Conservation (phyloP, 208 protist species). For the Naegleria fowleri region DNA sequence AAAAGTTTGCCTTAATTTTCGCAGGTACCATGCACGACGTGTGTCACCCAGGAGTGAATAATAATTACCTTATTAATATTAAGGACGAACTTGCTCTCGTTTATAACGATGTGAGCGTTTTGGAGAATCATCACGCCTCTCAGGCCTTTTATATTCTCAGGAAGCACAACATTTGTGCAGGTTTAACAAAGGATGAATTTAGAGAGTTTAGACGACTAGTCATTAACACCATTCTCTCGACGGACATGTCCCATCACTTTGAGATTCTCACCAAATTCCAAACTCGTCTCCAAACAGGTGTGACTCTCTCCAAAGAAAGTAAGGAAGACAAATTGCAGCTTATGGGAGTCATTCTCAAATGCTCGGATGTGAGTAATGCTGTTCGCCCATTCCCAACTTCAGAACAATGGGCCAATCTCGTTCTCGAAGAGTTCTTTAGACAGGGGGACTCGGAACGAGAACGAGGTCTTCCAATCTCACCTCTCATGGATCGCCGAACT, state of each 20-base stretch:
- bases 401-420: constrained; percentile 7
- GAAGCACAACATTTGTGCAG: constrained; percentile 23
- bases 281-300: not conserved
- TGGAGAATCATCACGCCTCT: constrained; percentile 44
- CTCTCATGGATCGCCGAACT: constrained; percentile 34
- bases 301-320: not conserved
- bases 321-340: constrained; percentile 19
- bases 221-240: constrained; percentile 31
- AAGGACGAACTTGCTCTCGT: constrained; percentile 46
- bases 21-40: constrained; percentile 60
- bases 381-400: constrained; percentile 21
- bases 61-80: constrained; percentile 56
- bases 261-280: constrained; percentile 23
- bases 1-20: constrained; percentile 50
- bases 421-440: constrained; percentile 40
- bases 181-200: constrained; percentile 17
- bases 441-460: constrained; percentile 38
- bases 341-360: constrained; percentile 32
- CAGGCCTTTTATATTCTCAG: constrained; percentile 31
- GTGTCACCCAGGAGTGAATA: constrained; percentile 64
- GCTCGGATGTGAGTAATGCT: constrained; percentile 39
- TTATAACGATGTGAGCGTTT: constrained; percentile 34
- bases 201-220: constrained; percentile 26
- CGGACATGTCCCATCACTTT: constrained; percentile 41
- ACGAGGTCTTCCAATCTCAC: constrained; percentile 27